Percentiles rank a stretch among this genome's conserved stretches.
Conservation (phyloP, 345 rosid genomes). For the Nasturtium officinale region DNA sequence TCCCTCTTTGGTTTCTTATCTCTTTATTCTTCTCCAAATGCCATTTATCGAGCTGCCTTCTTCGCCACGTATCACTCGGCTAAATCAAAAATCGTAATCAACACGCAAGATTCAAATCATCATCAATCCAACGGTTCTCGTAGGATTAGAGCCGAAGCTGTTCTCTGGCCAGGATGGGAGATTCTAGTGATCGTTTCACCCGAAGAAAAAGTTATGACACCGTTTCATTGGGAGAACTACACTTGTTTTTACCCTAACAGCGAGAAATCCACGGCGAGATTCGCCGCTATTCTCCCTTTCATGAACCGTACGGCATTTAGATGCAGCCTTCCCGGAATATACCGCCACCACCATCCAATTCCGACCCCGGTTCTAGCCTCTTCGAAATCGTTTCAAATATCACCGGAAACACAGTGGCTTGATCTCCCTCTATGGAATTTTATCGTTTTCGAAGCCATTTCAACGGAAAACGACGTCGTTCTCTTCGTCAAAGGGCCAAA, state of each 20-base stretch:
- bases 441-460: conserved; percentile 72
- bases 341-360: conserved; percentile 56
- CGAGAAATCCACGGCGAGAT: conserved; percentile 54
- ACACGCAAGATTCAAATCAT: conserved; percentile 17
- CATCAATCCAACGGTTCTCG: conserved; percentile 30
- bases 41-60: conserved; percentile 12
- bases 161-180: conserved; percentile 81
- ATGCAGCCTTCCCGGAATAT: conserved; percentile 57
- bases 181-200: conserved; percentile 55
- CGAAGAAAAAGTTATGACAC: background rate
- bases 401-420: conserved; percentile 25
- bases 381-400: conserved; percentile 17
- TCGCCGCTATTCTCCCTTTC: conserved; percentile 53
- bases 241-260: conserved; percentile 66
- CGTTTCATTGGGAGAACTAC: conserved; percentile 18
- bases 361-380: conserved; percentile 56
- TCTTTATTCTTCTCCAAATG: conserved; percentile 37
- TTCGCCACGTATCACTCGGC: conserved; percentile 2
- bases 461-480: conserved; percentile 72
- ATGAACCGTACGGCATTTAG: conserved; percentile 55
- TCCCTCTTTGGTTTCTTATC: conserved; percentile 38
- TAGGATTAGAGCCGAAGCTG: conserved; percentile 44
- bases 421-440: conserved; percentile 55
- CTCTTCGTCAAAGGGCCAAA: conserved; percentile 77
- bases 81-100: conserved; percentile 3